A percentile compares a stretch with the other conserved stretches of the same genome.
Evolutionary conservation across 73 alveolate genomes (phyloP).

Genomic region (Tetrahymena borealis): DNA sequence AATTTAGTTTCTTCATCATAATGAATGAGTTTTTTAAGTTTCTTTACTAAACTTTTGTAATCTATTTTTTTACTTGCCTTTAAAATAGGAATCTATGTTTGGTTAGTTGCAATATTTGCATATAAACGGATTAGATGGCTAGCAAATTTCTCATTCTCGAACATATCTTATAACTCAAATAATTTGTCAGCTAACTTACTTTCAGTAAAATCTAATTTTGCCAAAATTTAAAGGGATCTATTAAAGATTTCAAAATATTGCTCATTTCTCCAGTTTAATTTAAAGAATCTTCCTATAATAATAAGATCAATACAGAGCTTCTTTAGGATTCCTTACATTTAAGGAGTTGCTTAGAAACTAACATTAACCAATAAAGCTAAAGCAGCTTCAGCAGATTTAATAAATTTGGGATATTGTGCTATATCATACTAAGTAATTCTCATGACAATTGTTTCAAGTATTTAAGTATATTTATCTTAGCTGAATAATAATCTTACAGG

Average conservation of each 20-base stretch:
- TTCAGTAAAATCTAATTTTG: background rate
- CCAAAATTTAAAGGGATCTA: background rate
- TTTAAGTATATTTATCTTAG: background rate
- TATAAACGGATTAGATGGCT: background rate
- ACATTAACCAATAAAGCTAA: constrained; percentile 26
- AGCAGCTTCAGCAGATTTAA: constrained; percentile 20
- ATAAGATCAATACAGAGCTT: background rate
- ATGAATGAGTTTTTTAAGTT: background rate
- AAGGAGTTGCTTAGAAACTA: constrained; percentile 6
- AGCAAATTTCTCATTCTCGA: background rate
- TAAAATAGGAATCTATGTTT: background rate
- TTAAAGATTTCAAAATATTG: background rate
- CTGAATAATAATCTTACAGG: background rate
- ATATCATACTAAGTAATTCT: background rate
- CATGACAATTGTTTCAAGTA: background rate
- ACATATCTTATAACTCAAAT: background rate
- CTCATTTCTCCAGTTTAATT: background rate
- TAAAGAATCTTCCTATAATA: background rate
- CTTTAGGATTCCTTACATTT: background rate
- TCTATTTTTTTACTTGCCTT: background rate
- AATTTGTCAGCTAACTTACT: background rate
- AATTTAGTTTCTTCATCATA: constrained; percentile 9
- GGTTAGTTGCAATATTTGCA: background rate
- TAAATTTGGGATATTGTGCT: background rate
- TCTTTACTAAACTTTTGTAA: background rate